Evolutionary conservation across 2,329 filamentous ascomycete species (phyloP), one percentile per base, ranked within the genome.

Genomic region (Bisporella sp.): DNA sequence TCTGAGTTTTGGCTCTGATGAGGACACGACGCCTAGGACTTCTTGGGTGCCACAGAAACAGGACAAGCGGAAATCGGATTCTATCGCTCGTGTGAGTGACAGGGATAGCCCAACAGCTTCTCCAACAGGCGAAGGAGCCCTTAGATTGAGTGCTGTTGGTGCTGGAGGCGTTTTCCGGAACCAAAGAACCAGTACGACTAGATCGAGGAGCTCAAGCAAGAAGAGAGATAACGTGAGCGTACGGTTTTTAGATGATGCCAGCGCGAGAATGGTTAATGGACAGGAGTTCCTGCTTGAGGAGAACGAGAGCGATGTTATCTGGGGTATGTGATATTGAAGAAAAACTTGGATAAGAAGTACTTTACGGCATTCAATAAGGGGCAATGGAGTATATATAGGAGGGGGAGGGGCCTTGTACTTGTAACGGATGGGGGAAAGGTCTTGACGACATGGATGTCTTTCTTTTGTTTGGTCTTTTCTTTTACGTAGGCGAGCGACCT

Each of bases 1-100:
- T 42, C 44, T 62, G 6, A 60, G 46, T 21, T 59, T 56, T 41
- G 62, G 52, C 0, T 63, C 58, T 2, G 62, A 64, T 39, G 60
- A 61, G 12, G 62, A 62, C n/a, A 54, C 53, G 5, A 64, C 59
- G 1, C 62, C 62, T 3, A 54, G 57, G 41, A 52, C 49, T 7
- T 56, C 53, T 44, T 56, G 56, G 48, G 53, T 46, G 5, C 42
- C 52, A 30, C 28, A 50, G 31, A 48, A 29, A 9, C 54, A 44
- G 41, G 52, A 42, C 41, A 52, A 47, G 4, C 47, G 46, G 1
- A 52, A 53, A 46, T 48, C 55, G 4, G 58, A 60, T 46, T 60
- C 58, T n/a, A 39, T 7, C 21, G 21, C n/a, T 49, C 52, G 11
- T 28, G 33, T 11, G 30, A 45, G 42, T 30, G 6, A 33, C 6